Evolutionary conservation across 495 filamentous ascomycete species (phyloP).

Genomic region (Annulohypoxylon maeteangense): DNA sequence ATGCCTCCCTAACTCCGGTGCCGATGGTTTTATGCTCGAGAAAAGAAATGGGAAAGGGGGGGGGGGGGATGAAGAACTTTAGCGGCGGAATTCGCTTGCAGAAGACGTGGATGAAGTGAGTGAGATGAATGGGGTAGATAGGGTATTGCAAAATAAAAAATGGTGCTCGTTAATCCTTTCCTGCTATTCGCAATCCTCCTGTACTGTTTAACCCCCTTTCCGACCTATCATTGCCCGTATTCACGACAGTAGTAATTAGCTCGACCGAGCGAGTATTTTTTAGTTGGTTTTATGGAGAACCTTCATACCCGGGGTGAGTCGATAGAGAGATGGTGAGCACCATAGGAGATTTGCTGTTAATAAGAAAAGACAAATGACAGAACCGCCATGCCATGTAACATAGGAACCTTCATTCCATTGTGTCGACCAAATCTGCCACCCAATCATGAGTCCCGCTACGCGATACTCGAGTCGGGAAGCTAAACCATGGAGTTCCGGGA

Average conservation of each 20-base stretch:
- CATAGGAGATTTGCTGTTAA: not conserved
- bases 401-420: constrained; percentile 24
- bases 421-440: constrained; percentile 22
- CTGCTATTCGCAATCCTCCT: constrained; percentile 38
- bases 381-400: constrained; percentile 37
- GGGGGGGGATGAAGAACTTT: constrained; percentile 14
- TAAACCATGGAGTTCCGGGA: constrained; percentile 47
- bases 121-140: constrained; percentile 28
- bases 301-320: constrained; percentile 8
- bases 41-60: constrained; percentile 7
- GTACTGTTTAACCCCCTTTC: constrained; percentile 36
- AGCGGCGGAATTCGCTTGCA: constrained; percentile 1
- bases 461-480: constrained; percentile 18
- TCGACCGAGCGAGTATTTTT: not conserved
- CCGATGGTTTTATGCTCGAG: constrained; percentile 33
- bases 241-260: constrained; percentile 9
- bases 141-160: constrained; percentile 45
- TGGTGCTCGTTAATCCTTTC: constrained; percentile 23
- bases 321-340: not conserved
- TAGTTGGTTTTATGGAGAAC: not conserved
- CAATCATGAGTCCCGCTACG: constrained; percentile 34
- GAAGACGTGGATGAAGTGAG: not conserved
- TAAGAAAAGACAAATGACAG: constrained; percentile 27
- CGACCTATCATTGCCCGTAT: constrained; percentile 25
- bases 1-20: constrained; percentile 39